Evolutionary conservation across 352 stramenopile genomes (phyloP), one percentile per base, ranked within the genome.

Genomic region (Phytophthora fragariae): DNA sequence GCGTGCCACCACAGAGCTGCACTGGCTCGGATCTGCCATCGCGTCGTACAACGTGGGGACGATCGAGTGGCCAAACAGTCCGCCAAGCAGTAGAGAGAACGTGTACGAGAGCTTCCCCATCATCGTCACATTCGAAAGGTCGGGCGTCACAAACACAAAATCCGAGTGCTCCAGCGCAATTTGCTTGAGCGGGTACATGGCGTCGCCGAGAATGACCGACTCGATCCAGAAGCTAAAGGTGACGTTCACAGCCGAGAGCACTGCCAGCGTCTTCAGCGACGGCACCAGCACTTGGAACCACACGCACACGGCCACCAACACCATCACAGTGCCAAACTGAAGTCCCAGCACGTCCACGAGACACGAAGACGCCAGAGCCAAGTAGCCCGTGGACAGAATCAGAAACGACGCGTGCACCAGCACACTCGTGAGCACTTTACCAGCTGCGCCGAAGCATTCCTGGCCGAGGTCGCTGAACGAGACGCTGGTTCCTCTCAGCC

Each of bases 101-200:
- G 77, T 90, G 70, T 94, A 94, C 69, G 85, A 84, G 58, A 94
- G 72, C 63, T 92, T 90, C 47, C 88, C 62, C 55, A 82, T 71
- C 39, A 91, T 64, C 35, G 81, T 81, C 60, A 84, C 75, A 35
- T 76, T 53, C 21, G 81, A 83, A 4, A 93, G 80, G 49, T 94
- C 84, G 0, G 88, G 85, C 47, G 84, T 92, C 56, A 79, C 80
- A 57, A 93, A 92, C 44, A 86, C 73, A 60, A 93, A 92, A 56
- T 83, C 73, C 14, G 84, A 81, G 58, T 91, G 68, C 17, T 86
- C 77, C 19, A 89, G 59, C 29, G 84, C 79, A 73, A 94, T 93
- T 56, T 93, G 81, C 75, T 88, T 93, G 21, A 93, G 80, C 35
- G 88, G 88, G 54, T 93, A 94, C 85, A 92, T 93, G 61, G 88